Percentiles rank a stretch among this genome's conserved stretches.
phyloP scores from a whole-genome alignment of 2,329 filamentous ascomycete genomes.

The Graphilbum ipis-grandicollis region DNA sequence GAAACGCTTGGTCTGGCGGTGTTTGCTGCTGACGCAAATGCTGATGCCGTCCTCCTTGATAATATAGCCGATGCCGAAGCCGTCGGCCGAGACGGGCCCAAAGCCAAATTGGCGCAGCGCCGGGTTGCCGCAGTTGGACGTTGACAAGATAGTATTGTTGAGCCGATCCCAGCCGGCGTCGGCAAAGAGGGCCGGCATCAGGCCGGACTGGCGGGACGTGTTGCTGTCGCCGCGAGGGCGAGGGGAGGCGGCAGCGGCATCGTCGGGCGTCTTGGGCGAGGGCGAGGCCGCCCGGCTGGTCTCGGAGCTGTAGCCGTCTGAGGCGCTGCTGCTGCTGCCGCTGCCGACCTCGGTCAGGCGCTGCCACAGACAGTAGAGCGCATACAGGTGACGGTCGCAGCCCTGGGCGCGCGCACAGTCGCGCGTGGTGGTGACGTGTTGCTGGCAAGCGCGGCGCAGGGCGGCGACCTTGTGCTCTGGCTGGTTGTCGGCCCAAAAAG shows the following conservation, averaged over 20 bases:
- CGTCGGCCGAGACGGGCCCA: conserved; percentile 81
- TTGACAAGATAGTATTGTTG: conserved; percentile 86
- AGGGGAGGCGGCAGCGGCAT: too few relatives aligned
- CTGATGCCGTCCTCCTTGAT: conserved; percentile 88
- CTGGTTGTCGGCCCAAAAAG: conserved; percentile 87
- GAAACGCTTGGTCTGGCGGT: conserved; percentile 80
- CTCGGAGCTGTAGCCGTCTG: too few relatives aligned
- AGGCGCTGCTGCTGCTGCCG: not conserved
- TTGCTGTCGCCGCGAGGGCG: conserved; percentile 9
- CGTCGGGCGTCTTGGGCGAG: too few relatives aligned
- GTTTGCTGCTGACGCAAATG: conserved; percentile 85
- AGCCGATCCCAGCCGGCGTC: conserved; percentile 88
- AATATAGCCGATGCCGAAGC: conserved; percentile 96
- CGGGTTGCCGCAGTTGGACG: conserved; percentile 97
- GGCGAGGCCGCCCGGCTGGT: too few relatives aligned
- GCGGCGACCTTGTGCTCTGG: conserved; percentile 71
- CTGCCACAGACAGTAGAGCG: conserved; percentile 90
- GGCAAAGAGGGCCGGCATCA: conserved; percentile 67
- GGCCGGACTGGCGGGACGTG: conserved; percentile 8
- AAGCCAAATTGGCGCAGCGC: conserved; percentile 92
- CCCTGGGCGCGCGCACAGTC: conserved; percentile 82
- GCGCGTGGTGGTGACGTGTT: conserved; percentile 62
- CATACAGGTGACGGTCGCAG: conserved; percentile 85
- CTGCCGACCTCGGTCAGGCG: conserved; percentile 46
- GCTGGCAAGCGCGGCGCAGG: conserved; percentile 65